Evolutionary conservation across 2,329 filamentous ascomycete species (phyloP), one percentile per base, ranked within the genome.

Genomic region (Stenocarpella maydis): DNA sequence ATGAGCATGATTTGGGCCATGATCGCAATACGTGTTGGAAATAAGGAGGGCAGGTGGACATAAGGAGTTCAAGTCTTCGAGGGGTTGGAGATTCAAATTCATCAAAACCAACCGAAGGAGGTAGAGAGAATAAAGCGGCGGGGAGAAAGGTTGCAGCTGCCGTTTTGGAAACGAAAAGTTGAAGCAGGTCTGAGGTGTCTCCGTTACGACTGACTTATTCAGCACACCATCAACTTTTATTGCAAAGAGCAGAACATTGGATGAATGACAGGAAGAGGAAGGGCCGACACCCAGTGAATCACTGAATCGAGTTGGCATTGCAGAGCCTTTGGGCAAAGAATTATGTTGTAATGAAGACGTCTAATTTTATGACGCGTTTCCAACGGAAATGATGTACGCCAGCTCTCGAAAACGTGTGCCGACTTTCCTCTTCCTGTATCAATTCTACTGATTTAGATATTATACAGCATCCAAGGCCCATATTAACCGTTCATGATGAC

Each of bases 401-500:
- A 26, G 34, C 53, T 43, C 7, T 8, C n/a, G 1, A 26, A 15
- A 28, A 15, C 43, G 8, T 10, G 15, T 21, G 3, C 49, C 41
- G 12, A 24, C n/a, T 49, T 37, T 34, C 41, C 21, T 37, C 43
- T 37, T 9, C 28, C 52, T 63, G 7, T 24, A 37, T 49, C 24
- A 12, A 49, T 49, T n/a, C 28, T 49, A 24, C 28, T 28, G 37
- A 19, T 49, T 24, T 37, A 31, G 9, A 49, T 5, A 24, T 15
- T 9, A 17, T 17, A 17, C 31, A 31, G 15, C 17, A 15, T 26
- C 28, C 19, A 17, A 49, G 10, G 21, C 4, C 12, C 41, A 54
- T 19, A 31, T 31, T 24, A 49, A 0, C 52, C 41, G n/a, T 66
- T 49, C 12, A 74, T 50, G 19, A 89, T 87, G n/a, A 82, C 82